Base-by-base conservation (phyloP, 2,329 filamentous ascomycete genomes). In the Fusarium chaquense region DNA sequence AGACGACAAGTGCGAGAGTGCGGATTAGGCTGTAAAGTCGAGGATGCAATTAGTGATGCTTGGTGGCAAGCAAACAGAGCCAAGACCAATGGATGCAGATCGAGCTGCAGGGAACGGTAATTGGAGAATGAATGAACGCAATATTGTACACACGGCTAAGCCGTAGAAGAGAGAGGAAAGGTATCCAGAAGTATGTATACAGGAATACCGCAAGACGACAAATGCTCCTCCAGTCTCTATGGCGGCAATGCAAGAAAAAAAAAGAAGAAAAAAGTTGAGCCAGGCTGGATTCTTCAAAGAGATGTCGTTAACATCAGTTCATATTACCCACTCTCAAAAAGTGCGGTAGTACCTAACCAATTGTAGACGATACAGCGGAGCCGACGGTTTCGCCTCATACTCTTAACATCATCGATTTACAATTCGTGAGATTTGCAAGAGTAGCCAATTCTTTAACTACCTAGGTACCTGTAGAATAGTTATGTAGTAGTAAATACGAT, bases 41-140 rank as follows among this genome's bases (percentile, higher is more conserved):
- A 45, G 41, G 22, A 55, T 36, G 62, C 30, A 36, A 46, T 62
- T 62, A 53, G 56, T 65, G 73, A 77, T 78, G 62, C 73, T 76
- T 70, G 56, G 65, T 56, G 49, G 46, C 38, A 53, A 65, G 28
- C 45, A 57, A 13, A 36, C 12, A n/a, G 32, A 59, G 38, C 30
- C 24, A 13, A 59, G 47, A 61, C 38, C 33, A 30, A 49, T 43
- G 53, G 40, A 32, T 36, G 24, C 33, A 51, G 49, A 20, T 52
- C 18, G 35, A 52, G 24, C 49, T 41, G 24, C 35, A 40, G 35
- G 49, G 49, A 52, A 52, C 41, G 9, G 13, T 20, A 7, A n/a
- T 51, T 20, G 10, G 13, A 15, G 15, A 40, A 52, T 20, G 24
- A 41, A 41, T 20, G 24, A 41, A n/a, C 38, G 24, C 24, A 15